Evolutionary conservation across 768 basidiomycete genomes (phyloP).

Genomic region (Cyclocybe cylindracea): DNA sequence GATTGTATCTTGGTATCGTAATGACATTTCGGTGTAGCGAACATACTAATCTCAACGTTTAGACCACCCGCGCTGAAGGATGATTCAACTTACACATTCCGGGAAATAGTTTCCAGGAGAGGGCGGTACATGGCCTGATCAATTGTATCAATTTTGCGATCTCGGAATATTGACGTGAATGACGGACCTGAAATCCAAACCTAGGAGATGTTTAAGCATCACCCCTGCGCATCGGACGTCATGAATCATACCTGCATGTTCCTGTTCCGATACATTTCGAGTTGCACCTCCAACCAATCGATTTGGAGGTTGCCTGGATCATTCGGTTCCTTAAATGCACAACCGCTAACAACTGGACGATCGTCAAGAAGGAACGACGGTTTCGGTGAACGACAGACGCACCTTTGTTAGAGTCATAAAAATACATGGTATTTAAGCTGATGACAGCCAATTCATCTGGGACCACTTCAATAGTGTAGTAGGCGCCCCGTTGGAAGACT

Average conservation of each 20-base stretch:
- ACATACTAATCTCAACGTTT: slow-evolving; percentile 45
- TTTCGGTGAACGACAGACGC: not conserved
- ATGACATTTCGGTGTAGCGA: slow-evolving; percentile 71
- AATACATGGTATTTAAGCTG: slow-evolving; percentile 88
- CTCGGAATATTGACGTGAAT: slow-evolving; percentile 25
- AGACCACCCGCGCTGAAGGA: not conserved
- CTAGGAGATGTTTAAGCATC: slow-evolving; percentile 13
- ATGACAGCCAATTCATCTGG: slow-evolving; percentile 76
- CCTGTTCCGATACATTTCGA: slow-evolving; percentile 63
- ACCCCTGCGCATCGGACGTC: slow-evolving; percentile 11
- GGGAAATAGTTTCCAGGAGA: slow-evolving; percentile 78
- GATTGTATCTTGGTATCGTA: slow-evolving; percentile 86
- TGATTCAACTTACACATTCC: slow-evolving; percentile 66
- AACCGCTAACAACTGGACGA: slow-evolving; percentile 71
- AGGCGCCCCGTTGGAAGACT: slow-evolving; percentile 87
- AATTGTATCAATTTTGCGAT: slow-evolving; percentile 1
- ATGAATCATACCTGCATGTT: slow-evolving; percentile 66
- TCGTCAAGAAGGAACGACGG: slow-evolving; percentile 6
- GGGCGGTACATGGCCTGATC: slow-evolving; percentile 83
- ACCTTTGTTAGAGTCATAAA: slow-evolving; percentile 90
- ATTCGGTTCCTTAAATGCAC: slow-evolving; percentile 55
- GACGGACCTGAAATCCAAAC: slow-evolving; percentile 33
- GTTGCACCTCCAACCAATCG: slow-evolving; percentile 89
- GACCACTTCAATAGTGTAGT: slow-evolving; percentile 80
- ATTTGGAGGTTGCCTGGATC: slow-evolving; percentile 90